Conservation (phyloP, 306 rosid genomes). For the Gleditsia sinensis region DNA sequence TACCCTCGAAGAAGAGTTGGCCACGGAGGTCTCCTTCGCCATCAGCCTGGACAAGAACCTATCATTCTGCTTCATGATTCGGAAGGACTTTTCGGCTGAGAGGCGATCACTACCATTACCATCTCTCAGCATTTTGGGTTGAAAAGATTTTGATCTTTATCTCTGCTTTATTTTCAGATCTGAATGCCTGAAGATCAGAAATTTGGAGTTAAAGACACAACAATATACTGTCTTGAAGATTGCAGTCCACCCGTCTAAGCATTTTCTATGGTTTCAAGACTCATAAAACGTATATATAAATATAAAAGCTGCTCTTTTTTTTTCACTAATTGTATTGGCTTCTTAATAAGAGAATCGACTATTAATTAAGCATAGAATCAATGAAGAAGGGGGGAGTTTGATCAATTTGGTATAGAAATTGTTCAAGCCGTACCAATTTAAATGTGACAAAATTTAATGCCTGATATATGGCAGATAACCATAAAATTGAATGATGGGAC, state of each 20-base stretch:
- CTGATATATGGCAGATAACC: constrained; percentile 10
- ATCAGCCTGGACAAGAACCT: constrained; percentile 37
- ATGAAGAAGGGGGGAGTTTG: neutral
- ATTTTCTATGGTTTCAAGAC: no score
- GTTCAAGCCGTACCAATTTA: constrained; percentile 16
- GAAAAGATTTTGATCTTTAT: neutral
- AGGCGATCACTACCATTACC: neutral
- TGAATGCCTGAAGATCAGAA: constrained; percentile 37
- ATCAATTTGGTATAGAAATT: neutral
- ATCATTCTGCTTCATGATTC: constrained; percentile 36
- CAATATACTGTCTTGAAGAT: no score
- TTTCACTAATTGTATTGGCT: no score
- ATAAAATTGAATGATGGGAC: constrained; percentile 32
- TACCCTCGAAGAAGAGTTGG: constrained; percentile 42
- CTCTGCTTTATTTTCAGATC: constrained; percentile 13
- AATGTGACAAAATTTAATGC: constrained; percentile 26
- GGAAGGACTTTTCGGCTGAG: constrained; percentile 42
- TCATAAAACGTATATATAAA: no score
- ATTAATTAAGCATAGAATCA: no score
- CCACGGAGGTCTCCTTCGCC: constrained; percentile 35
- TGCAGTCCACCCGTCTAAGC: no score
- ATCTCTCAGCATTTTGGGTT: constrained; percentile 28
- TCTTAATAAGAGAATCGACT: no score
- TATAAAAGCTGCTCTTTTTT: no score
- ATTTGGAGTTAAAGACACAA: no score